Base-by-base conservation (phyloP, 2,329 filamentous ascomycete genomes). In the Lachnellula hyalina region DNA sequence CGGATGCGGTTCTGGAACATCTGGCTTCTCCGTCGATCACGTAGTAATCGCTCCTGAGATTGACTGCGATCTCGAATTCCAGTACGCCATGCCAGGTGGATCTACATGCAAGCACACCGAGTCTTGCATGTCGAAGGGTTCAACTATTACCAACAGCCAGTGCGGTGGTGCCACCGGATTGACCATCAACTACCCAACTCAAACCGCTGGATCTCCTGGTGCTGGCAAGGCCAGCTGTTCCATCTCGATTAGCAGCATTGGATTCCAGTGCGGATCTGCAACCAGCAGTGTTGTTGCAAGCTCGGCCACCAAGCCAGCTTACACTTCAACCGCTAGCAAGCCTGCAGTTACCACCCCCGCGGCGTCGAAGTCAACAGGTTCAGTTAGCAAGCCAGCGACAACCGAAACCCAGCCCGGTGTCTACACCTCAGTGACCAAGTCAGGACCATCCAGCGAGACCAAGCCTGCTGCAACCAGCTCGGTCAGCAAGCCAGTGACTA, bases 151-250 rank as follows among this genome's bases (percentile, higher is more conserved):
- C 74, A 96, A 96, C 81, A 83, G 77, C 58, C 90, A 96, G 79
- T 97, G 93, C 71, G 93, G 91, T 82, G 92, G 92, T 73, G 92
- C 93, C 61, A 90, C 81, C 70, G 85, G 83, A 55, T 90, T 96
- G 58, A 84, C 82, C 52, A 85, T 96, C 70, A 74, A 84, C 70
- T 83, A 78, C 72, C 79, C 81, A 47, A 75, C 78, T 61, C 61
- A 63, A 42, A 55, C 56, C 35, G 35, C 51, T 8, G 72, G 81
- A 55, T 82, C 86, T 68, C 74, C 81, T 60, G 71, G 78, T 51
- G 72, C 70, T 59, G 23, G 28, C 12, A 77, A 79, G 67, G 69
- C 75, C 56, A 78, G 48, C 74, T 94, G 89, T 77, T 79, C 80
- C 64, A 79, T 96, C 65, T 84, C 85, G 65, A 81, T 94, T 65